Evolutionary conservation across 2,329 filamentous ascomycete species (phyloP).

Genomic region (Apiospora sp.): DNA sequence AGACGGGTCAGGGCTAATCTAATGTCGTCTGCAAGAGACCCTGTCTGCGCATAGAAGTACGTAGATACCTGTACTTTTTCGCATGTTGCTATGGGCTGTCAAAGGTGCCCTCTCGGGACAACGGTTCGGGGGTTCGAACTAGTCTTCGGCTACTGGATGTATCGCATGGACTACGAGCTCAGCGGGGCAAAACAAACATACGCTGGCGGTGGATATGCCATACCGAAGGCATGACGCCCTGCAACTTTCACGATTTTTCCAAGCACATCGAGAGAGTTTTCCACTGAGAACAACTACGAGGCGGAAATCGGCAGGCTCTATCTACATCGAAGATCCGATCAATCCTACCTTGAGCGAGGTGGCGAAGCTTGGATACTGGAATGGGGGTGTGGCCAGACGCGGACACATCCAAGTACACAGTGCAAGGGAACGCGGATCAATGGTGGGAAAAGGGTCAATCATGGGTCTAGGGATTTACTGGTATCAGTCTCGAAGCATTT

Average conservation of each 20-base stretch:
- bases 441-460: neutral
- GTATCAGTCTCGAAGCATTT: neutral
- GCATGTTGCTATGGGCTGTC: neutral
- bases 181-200: neutral
- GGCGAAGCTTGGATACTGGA: neutral
- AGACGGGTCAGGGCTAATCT: too few species aligned
- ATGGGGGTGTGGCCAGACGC: neutral
- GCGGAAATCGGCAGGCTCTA: neutral
- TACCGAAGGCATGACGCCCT: neutral
- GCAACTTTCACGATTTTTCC: neutral
- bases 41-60: neutral
- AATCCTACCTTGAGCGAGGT: neutral
- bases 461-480: neutral
- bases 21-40: too few species aligned
- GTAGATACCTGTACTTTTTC: neutral
- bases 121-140: neutral
- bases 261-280: neutral
- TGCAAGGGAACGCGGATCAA: neutral
- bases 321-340: neutral
- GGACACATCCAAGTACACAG: neutral
- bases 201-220: neutral
- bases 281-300: neutral
- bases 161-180: neutral
- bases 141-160: neutral
- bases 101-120: neutral